A percentile compares a stretch with the other conserved stretches of the same genome.
These are phyloP conservation scores for Pythium chondricola DNA, from an alignment of 352 stramenopile species.

Conservation along the genomic window DNA sequence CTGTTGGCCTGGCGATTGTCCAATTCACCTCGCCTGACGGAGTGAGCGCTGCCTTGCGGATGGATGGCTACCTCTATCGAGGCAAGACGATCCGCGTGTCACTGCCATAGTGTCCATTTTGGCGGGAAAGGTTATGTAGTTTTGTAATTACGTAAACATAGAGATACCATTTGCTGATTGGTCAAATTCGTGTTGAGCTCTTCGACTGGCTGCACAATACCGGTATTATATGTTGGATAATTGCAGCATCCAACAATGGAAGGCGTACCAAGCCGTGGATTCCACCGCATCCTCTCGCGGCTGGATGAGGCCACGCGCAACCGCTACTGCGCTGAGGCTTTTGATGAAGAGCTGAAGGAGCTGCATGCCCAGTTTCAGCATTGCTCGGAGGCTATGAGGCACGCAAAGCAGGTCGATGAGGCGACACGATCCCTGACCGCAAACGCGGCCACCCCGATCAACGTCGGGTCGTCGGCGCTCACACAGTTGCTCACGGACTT, in stretches of 20 bases:
- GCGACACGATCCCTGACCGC: constrained; percentile 20
- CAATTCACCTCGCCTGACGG: constrained; percentile 44
- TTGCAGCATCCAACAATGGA: constrained; percentile 6
- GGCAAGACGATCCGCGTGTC: constrained; percentile 57
- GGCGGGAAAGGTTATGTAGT: constrained; percentile 2
- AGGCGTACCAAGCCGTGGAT: constrained; percentile 15
- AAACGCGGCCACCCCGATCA: constrained; percentile 5
- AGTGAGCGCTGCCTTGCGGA: constrained; percentile 44
- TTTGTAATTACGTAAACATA: neutral
- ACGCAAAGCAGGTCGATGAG: constrained; percentile 23
- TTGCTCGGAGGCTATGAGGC: constrained; percentile 20
- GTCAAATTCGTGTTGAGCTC: too few relatives aligned
- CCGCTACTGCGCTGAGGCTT: constrained; percentile 20
- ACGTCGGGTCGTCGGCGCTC: constrained; percentile 12
- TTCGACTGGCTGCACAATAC: too few relatives aligned
- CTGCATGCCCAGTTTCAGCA: constrained; percentile 14
- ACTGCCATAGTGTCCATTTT: constrained; percentile 22
- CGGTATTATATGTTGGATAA: neutral
- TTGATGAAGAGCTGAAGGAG: constrained; percentile 17
- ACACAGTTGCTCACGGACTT: constrained; percentile 28
- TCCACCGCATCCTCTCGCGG: constrained; percentile 22
- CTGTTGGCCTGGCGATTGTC: constrained; percentile 59
- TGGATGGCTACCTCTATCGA: constrained; percentile 67
- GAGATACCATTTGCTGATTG: neutral
- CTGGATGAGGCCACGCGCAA: constrained; percentile 15